Evolutionary conservation across 163 green algal species (phyloP).

Genomic region (Scenedesmus sp.): DNA sequence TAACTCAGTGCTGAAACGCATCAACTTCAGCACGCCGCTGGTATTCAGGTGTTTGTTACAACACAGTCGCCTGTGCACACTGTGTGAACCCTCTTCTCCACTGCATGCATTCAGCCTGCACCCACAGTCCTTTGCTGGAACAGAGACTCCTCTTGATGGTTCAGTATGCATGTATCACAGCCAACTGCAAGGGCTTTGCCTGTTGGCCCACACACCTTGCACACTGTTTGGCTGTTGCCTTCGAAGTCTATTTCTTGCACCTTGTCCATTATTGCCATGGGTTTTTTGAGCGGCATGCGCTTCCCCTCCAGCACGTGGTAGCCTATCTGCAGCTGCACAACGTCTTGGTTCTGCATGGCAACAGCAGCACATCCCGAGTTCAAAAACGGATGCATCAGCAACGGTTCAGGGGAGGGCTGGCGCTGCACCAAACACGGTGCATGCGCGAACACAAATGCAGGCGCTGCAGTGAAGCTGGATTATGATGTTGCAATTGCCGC

Average conservation of each 20-base stretch:
- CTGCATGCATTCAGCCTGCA: too few species aligned
- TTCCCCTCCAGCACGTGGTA: slow-evolving; percentile 88
- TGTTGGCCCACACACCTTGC: not conserved
- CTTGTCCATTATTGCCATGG: slow-evolving; percentile 78
- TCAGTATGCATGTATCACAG: not conserved
- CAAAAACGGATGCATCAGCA: not conserved
- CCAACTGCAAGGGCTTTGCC: not conserved
- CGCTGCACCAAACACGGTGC: too few species aligned
- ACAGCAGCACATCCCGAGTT: not conserved
- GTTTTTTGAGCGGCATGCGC: slow-evolving; percentile 80
- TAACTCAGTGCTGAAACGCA: too few species aligned
- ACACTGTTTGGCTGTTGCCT: not conserved
- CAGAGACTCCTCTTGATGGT: not conserved
- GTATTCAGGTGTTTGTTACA: too few species aligned
- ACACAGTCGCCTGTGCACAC: too few species aligned
- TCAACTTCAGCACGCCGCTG: too few species aligned
- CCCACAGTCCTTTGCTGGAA: too few species aligned
- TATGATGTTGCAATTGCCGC: too few species aligned
- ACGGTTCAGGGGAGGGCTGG: not conserved
- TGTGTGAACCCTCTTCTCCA: too few species aligned
- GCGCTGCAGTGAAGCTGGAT: not conserved
- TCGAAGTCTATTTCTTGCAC: slow-evolving; percentile 8
- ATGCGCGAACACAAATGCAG: not conserved
- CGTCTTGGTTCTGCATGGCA: slow-evolving; percentile 61
- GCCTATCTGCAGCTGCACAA: slow-evolving; percentile 77